These are phyloP conservation scores for Cicer pinnatifidum DNA, from an alignment of 306 rosid genomes.

Conservation along the genomic window DNA sequence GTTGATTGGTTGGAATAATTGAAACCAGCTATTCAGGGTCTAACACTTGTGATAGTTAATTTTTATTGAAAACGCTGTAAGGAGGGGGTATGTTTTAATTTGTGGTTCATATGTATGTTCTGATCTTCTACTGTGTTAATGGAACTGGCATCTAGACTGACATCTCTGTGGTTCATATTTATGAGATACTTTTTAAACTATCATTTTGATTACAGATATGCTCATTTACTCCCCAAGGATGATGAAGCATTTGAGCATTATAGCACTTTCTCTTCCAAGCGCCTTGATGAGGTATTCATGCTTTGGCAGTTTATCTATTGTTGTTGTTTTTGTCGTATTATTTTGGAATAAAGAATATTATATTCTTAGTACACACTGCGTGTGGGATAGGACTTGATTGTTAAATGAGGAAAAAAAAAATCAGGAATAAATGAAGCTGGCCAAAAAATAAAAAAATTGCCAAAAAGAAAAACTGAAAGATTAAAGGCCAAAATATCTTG, in stretches of 20 bases:
- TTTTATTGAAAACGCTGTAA: too few relatives aligned
- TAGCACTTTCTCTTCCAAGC: constrained; percentile 74
- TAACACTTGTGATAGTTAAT: too few relatives aligned
- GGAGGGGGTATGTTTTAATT: too few relatives aligned
- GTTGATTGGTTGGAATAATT: neutral
- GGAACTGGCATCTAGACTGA: constrained; percentile 30
- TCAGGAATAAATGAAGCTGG: neutral
- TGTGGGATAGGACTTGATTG: neutral
- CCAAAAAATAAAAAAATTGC: neutral
- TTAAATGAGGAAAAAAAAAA: neutral
- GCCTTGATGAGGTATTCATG: constrained; percentile 86
- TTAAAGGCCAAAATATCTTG: neutral
- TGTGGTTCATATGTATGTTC: constrained; percentile 13
- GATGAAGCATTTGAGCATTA: constrained; percentile 92
- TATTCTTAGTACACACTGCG: neutral
- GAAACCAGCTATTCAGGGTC: too few relatives aligned
- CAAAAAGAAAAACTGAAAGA: constrained; percentile 14
- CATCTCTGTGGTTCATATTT: constrained; percentile 23
- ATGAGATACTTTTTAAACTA: constrained; percentile 17
- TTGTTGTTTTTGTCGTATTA: constrained; percentile 5
- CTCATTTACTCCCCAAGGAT: constrained; percentile 87
- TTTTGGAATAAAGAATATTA: neutral
- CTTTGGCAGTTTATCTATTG: constrained; percentile 23
- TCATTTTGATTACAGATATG: constrained; percentile 61
- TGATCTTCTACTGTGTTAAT: constrained; percentile 7